A percentile compares a stretch with the other conserved stretches of the same genome.
Conservation (phyloP, 495 filamentous ascomycete species). For the Baudoinia panamericana region DNA sequence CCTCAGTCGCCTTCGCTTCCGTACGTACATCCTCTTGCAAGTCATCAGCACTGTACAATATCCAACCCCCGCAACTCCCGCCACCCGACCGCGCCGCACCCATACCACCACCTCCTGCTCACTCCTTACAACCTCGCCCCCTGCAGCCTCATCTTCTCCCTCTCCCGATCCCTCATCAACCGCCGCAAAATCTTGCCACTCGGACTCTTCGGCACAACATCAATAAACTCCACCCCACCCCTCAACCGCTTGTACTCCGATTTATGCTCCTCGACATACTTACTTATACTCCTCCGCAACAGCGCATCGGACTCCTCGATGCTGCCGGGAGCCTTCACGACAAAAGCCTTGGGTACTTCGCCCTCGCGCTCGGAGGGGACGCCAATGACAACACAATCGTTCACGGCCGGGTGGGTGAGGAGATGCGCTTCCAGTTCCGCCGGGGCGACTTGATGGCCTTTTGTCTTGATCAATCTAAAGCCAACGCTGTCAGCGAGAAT, state of each 20-base stretch:
- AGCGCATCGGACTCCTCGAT: slow-evolving; percentile 47
- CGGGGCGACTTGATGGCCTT: slow-evolving; percentile 69
- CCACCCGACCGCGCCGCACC: neutral
- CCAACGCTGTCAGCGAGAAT: slow-evolving; percentile 2
- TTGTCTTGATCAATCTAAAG: slow-evolving; percentile 74
- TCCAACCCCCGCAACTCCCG: no score
- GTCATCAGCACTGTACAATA: no score
- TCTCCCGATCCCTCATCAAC: slow-evolving; percentile 68
- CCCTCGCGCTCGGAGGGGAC: slow-evolving; percentile 62
- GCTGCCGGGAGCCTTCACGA: slow-evolving; percentile 56
- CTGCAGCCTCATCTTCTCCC: slow-evolving; percentile 48
- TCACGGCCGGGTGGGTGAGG: slow-evolving; percentile 65
- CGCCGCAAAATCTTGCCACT: slow-evolving; percentile 85
- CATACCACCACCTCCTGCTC: neutral
- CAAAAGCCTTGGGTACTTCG: slow-evolving; percentile 77
- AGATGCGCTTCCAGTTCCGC: slow-evolving; percentile 85
- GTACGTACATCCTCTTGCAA: no score
- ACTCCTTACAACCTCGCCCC: slow-evolving; percentile 43
- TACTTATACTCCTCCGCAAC: slow-evolving; percentile 49
- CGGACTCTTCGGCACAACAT: slow-evolving; percentile 72
- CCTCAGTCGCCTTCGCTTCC: no score
- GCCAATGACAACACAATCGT: slow-evolving; percentile 74
- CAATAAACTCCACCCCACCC: slow-evolving; percentile 68
- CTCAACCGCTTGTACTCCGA: slow-evolving; percentile 80
- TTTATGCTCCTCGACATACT: slow-evolving; percentile 72